These are phyloP conservation scores for Trichoderma aggressivum DNA, from an alignment of 2,329 filamentous ascomycete genomes.

Conservation along the genomic window DNA sequence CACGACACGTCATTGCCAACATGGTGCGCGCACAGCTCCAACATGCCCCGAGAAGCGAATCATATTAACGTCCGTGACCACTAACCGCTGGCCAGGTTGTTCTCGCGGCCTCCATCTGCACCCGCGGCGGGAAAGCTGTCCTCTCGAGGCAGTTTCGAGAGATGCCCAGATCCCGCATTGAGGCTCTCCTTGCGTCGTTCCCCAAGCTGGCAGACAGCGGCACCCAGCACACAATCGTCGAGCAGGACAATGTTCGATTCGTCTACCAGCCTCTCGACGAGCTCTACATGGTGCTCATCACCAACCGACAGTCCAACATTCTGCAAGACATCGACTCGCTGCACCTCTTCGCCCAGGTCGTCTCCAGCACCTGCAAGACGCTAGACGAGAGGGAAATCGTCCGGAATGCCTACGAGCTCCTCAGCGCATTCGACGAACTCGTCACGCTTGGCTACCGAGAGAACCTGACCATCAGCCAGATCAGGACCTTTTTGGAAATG, in stretches of 20 bases:
- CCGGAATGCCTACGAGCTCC: slow-evolving; percentile 90
- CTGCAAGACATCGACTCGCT: slow-evolving; percentile 98
- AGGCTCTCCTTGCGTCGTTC: slow-evolving; percentile 93
- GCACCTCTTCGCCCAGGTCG: slow-evolving; percentile 96
- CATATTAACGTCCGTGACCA: slow-evolving; percentile 1
- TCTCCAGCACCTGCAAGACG: slow-evolving; percentile 92
- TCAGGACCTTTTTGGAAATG: slow-evolving; percentile 99
- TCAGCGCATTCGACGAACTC: slow-evolving; percentile 95
- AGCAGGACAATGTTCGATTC: slow-evolving; percentile 99
- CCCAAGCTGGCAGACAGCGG: slow-evolving; percentile 95
- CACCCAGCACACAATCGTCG: slow-evolving; percentile 96
- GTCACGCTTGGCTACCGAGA: slow-evolving; percentile 94
- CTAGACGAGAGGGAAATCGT: slow-evolving; percentile 94
- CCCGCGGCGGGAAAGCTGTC: slow-evolving; percentile 95
- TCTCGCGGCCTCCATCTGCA: slow-evolving; percentile 98
- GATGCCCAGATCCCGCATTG: slow-evolving; percentile 94
- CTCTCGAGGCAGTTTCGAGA: slow-evolving; percentile 97
- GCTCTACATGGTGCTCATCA: slow-evolving; percentile 99
- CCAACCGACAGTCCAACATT: slow-evolving; percentile 98
- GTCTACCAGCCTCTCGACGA: slow-evolving; percentile 99
- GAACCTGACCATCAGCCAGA: slow-evolving; percentile 93
- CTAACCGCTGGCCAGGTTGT: slow-evolving; percentile 66
- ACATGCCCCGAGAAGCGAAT: slow-evolving; percentile 36
- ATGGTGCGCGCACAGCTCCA: slow-evolving; percentile 38
- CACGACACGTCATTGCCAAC: slow-evolving; percentile 29